Percentiles rank a stretch among this genome's conserved stretches.
Conservation (phyloP, 371 early-diverging fungal species). For the Globomyces sp. region DNA sequence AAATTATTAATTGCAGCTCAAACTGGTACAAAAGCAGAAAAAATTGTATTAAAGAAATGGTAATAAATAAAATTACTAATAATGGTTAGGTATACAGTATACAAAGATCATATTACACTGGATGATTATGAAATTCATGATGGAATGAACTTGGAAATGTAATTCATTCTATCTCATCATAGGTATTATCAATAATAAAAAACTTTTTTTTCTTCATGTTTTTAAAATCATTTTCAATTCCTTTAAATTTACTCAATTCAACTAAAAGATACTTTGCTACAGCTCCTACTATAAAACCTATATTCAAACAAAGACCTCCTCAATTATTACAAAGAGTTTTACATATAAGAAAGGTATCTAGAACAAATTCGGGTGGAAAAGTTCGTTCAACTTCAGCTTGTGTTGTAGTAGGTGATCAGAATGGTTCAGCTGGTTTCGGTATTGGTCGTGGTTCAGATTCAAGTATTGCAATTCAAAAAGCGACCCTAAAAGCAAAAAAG, state of each 20-base stretch:
- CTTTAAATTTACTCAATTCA: too few species aligned
- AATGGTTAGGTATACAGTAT: slow-evolving; percentile 60
- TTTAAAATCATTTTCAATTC: too few species aligned
- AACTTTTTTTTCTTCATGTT: not conserved
- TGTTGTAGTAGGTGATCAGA: slow-evolving; percentile 94
- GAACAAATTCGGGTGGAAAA: slow-evolving; percentile 45
- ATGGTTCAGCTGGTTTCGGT: slow-evolving; percentile 93
- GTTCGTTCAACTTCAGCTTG: slow-evolving; percentile 72
- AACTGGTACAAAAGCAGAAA: slow-evolving; percentile 87
- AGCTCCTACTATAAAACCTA: too few species aligned
- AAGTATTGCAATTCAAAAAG: slow-evolving; percentile 82
- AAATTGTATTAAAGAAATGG: slow-evolving; percentile 89
- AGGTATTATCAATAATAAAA: slow-evolving; percentile 28
- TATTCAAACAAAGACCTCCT: too few species aligned
- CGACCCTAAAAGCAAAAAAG: slow-evolving; percentile 83
- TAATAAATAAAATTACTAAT: too few species aligned
- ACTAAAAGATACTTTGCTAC: too few species aligned
- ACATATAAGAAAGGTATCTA: slow-evolving; percentile 45
- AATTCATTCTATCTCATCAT: too few species aligned
- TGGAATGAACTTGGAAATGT: slow-evolving; percentile 88
- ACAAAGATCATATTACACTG: slow-evolving; percentile 91
- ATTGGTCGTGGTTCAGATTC: slow-evolving; percentile 87
- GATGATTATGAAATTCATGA: slow-evolving; percentile 91
- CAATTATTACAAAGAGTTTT: slow-evolving; percentile 42
- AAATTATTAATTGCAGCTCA: slow-evolving; percentile 91